Conservation (phyloP, 2,329 filamentous ascomycete genomes). For the Sclerotinia spermophila region DNA sequence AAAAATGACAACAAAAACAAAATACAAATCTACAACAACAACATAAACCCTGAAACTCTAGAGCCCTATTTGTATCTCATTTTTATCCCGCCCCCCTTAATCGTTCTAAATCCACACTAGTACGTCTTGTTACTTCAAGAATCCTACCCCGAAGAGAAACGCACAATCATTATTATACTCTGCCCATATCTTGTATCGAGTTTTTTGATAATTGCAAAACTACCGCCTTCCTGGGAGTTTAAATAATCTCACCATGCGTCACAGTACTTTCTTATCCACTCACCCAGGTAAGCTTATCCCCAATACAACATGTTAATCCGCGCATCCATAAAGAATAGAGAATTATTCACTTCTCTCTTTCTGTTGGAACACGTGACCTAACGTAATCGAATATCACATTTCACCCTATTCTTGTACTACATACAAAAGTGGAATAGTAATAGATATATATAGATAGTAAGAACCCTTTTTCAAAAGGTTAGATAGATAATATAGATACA, state of each 20-base stretch:
- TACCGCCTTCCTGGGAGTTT: not conserved
- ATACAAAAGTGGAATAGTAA: no score
- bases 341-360: no score
- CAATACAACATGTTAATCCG: no score
- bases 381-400: no score
- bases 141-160: not conserved
- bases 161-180: not conserved
- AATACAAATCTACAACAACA: not conserved
- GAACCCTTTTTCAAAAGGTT: no score
- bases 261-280: fast-evolving
- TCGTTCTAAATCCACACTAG: not conserved
- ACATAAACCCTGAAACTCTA: not conserved
- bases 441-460: no score
- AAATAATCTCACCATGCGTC: not conserved
- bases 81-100: not conserved
- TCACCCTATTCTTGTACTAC: no score
- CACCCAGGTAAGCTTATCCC: no score
- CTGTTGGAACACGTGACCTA: no score
- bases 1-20: not conserved
- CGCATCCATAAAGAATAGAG: no score
- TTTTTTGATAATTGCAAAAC: not conserved
- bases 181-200: not conserved
- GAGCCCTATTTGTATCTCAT: not conserved
- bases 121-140: not conserved
- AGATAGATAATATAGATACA: no score